Conservation (phyloP, 2,329 filamentous ascomycete genomes). For the Arachnomyces sp. region DNA sequence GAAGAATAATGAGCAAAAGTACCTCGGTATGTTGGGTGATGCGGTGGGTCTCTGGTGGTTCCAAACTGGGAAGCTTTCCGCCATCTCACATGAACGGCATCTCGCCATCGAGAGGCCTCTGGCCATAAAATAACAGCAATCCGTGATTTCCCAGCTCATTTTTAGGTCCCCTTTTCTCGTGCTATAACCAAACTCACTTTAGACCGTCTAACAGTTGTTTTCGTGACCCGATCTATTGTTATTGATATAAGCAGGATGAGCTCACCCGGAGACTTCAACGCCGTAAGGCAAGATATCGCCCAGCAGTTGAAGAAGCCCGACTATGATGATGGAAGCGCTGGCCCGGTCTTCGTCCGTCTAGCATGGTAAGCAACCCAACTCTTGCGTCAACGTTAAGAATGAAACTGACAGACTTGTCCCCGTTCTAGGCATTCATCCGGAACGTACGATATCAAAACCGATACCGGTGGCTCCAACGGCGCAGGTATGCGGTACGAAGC, state of each 20-base stretch:
- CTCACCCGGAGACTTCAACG: constrained; percentile 31
- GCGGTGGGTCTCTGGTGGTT: too few species aligned
- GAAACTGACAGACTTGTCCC: constrained; percentile 1
- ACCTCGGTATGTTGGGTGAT: too few species aligned
- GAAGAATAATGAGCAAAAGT: too few species aligned
- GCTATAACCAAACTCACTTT: background rate
- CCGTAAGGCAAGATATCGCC: constrained; percentile 48
- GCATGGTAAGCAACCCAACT: constrained; percentile 44
- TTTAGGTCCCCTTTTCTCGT: too few species aligned
- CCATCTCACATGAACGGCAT: too few species aligned
- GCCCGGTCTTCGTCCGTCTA: constrained; percentile 55
- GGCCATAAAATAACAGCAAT: too few species aligned
- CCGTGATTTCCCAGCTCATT: too few species aligned
- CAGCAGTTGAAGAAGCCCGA: constrained; percentile 50
- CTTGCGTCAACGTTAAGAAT: background rate
- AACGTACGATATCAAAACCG: constrained; percentile 51
- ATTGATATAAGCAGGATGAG: constrained; percentile 24
- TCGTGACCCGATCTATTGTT: constrained; percentile 7
- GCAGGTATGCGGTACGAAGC: constrained; percentile 58
- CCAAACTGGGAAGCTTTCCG: too few species aligned
- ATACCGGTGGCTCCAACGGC: constrained; percentile 57
- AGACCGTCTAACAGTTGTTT: constrained; percentile 4
- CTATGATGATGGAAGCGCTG: constrained; percentile 58
- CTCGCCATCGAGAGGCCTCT: too few species aligned
- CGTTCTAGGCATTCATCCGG: constrained; percentile 51